Evolutionary conservation across 148 eudicot genomes (phyloP).

Genomic region (Chenopodium quinoa): DNA sequence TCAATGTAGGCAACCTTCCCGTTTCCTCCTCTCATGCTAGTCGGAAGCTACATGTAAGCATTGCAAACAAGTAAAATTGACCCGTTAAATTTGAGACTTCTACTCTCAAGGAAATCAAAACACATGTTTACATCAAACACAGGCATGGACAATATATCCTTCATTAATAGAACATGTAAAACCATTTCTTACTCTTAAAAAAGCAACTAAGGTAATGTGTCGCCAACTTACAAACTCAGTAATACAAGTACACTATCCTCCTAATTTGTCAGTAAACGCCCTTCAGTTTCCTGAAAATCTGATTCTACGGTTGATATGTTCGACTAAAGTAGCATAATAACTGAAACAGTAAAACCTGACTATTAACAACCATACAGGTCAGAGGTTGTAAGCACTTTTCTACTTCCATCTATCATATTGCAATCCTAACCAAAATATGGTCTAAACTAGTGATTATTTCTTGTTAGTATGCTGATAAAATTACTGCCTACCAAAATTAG

Average conservation of each 20-base stretch:
- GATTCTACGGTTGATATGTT: too few species aligned
- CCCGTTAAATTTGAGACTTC: background rate
- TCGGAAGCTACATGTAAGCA: constrained; percentile 67
- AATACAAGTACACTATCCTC: too few species aligned
- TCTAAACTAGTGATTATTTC: background rate
- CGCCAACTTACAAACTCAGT: too few species aligned
- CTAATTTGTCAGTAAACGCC: too few species aligned
- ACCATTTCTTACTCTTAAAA: background rate
- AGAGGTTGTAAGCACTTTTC: background rate
- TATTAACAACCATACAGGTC: too few species aligned
- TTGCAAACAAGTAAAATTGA: background rate
- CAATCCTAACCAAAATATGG: background rate
- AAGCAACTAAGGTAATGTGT: background rate
- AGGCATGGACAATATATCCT: background rate
- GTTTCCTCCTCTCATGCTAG: constrained; percentile 84
- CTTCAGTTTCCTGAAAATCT: too few species aligned
- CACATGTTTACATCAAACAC: background rate
- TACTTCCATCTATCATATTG: background rate
- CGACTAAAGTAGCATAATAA: too few species aligned
- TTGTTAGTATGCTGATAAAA: background rate
- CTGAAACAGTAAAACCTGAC: too few species aligned
- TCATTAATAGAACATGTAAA: background rate
- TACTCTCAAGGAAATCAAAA: background rate
- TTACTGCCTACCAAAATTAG: background rate
- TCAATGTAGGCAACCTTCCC: constrained; percentile 98